Percentiles rank a stretch among this genome's conserved stretches.
These are phyloP conservation scores for Boletus barrowsii DNA, from an alignment of 768 basidiomycete genomes.

Conservation along the genomic window DNA sequence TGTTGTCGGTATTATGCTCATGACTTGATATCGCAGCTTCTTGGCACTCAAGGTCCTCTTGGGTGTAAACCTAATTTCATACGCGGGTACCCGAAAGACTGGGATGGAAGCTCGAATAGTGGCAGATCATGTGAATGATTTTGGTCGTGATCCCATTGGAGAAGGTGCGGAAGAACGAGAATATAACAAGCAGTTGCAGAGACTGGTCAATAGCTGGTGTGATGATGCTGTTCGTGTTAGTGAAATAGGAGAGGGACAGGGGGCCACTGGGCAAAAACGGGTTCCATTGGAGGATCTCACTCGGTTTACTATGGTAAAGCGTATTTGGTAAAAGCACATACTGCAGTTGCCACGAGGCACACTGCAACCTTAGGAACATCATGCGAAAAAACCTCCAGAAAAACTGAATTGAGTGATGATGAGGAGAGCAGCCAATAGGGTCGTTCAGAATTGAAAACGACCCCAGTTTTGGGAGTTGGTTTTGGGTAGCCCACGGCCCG, in stretches of 20 bases:
- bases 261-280: constrained; percentile 40
- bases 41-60: constrained; percentile 90
- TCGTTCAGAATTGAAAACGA: too few relatives aligned
- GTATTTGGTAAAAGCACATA: constrained; percentile 57
- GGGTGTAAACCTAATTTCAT: constrained; percentile 82
- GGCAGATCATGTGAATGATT: constrained; percentile 80
- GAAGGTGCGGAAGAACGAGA: constrained; percentile 85
- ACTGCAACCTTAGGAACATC: too few relatives aligned
- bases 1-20: not conserved
- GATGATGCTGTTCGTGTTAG: constrained; percentile 67
- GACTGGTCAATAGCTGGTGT: constrained; percentile 58
- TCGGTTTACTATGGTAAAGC: constrained; percentile 93
- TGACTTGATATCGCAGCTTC: constrained; percentile 43
- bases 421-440: too few relatives aligned
- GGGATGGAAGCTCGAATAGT: constrained; percentile 76
- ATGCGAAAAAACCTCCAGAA: too few relatives aligned
- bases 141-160: constrained; percentile 87
- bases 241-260: constrained; percentile 65
- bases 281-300: constrained; percentile 86
- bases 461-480: too few relatives aligned
- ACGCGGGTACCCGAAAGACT: constrained; percentile 68
- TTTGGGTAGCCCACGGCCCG: too few relatives aligned
- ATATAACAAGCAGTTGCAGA: constrained; percentile 81
- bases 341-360: too few relatives aligned
- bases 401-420: too few relatives aligned